Conservation (phyloP, 139 green algal genomes). For the Volvox reticuliferus region DNA sequence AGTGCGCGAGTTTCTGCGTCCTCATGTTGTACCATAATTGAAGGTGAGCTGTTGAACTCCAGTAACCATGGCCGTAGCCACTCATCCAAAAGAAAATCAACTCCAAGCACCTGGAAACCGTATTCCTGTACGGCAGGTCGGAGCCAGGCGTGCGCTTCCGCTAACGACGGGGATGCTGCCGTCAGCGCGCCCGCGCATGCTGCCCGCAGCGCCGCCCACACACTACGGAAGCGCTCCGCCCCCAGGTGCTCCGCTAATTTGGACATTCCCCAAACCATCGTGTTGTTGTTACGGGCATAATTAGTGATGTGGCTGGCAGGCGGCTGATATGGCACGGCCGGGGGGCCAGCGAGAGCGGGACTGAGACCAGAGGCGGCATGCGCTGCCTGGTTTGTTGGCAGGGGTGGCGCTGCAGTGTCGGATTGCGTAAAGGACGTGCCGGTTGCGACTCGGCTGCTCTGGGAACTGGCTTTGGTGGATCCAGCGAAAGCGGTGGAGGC, state of each 20-base stretch:
- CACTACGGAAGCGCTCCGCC: not conserved
- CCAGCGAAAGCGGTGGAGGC: too few species aligned
- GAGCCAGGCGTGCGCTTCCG: conserved; percentile 54
- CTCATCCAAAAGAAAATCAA: conserved; percentile 69
- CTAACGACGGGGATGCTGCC: conserved; percentile 48
- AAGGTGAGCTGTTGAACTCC: conserved; percentile 72
- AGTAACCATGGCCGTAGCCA: conserved; percentile 63
- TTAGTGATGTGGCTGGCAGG: conserved; percentile 68
- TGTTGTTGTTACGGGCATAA: conserved; percentile 65
- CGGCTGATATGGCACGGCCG: not conserved
- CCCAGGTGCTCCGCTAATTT: conserved; percentile 55
- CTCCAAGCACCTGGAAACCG: conserved; percentile 67
- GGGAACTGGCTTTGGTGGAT: not conserved
- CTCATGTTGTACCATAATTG: conserved; percentile 65
- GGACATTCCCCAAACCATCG: conserved; percentile 61
- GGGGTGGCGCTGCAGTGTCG: not conserved
- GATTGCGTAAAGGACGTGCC: not conserved
- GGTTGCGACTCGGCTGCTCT: not conserved
- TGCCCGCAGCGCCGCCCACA: conserved; percentile 50
- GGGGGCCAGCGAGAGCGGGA: not conserved
- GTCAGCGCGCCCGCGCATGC: conserved; percentile 30
- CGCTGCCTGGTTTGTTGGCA: not conserved
- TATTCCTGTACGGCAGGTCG: conserved; percentile 56
- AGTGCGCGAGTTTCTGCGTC: not conserved
- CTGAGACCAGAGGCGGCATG: not conserved